phyloP scores from a whole-genome alignment of 257 asterid species.

The Phtheirospermum japonicum region DNA sequence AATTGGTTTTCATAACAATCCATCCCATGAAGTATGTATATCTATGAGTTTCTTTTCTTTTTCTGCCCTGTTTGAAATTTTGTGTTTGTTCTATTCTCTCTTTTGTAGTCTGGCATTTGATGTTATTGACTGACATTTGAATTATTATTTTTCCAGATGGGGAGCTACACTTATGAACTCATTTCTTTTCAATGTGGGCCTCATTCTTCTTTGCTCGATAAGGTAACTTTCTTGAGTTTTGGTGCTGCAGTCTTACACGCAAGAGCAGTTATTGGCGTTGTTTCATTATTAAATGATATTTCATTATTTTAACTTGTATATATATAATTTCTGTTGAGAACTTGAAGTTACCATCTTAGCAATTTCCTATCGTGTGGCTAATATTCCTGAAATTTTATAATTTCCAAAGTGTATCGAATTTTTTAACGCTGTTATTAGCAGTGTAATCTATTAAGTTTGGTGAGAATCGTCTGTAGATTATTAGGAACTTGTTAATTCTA shows the following conservation, averaged over 20 bases:
- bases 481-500: conserved; percentile 1
- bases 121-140: conserved; percentile 26
- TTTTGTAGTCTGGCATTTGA: conserved; percentile 1
- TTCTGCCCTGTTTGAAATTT: neutral
- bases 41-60: conserved; percentile 8
- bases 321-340: neutral
- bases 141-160: conserved; percentile 50
- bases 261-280: conserved; percentile 2
- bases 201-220: conserved; percentile 89
- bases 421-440: neutral
- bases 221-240: conserved; percentile 50
- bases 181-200: conserved; percentile 89
- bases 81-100: neutral
- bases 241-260: conserved; percentile 21
- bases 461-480: conserved; percentile 8
- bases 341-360: conserved; percentile 10
- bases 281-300: neutral
- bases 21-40: conserved; percentile 93
- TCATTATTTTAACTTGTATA: neutral
- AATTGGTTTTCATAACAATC: conserved; percentile 82
- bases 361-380: conserved; percentile 6
- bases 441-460: conserved; percentile 2
- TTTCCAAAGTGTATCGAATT: neutral
- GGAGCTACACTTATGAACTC: conserved; percentile 97
- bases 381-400: neutral